Evolutionary conservation across 2,329 filamentous ascomycete genomes (phyloP).

Genomic region (Aspergillus neoniger): DNA sequence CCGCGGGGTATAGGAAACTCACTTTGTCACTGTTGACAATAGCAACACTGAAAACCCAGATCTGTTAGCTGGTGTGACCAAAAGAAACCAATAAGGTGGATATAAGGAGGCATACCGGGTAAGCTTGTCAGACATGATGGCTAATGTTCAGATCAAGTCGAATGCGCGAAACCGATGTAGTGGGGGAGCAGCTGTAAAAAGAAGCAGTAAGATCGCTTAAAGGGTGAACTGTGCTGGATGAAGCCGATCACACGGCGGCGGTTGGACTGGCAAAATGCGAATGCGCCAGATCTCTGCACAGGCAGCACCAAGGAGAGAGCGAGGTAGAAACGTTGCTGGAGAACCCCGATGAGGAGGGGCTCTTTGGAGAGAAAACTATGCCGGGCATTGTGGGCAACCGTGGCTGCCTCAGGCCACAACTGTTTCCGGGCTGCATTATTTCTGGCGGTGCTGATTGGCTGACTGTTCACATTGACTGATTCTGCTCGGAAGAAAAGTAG

Average conservation of each 20-base stretch:
- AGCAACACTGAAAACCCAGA: constrained; percentile 70
- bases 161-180: constrained; percentile 10
- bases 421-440: constrained; percentile 20
- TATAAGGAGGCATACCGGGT: constrained; percentile 71
- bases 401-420: constrained; percentile 21
- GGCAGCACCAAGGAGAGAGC: constrained; percentile 18
- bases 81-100: background rate
- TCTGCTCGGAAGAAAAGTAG: constrained; percentile 16
- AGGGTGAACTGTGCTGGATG: constrained; percentile 7
- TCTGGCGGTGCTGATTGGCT: constrained; percentile 23
- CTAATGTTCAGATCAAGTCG: constrained; percentile 19
- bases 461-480: background rate
- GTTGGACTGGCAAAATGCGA: constrained; percentile 17
- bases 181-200: constrained; percentile 11
- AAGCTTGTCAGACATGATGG: constrained; percentile 85
- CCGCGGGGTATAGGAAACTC: constrained; percentile 39
- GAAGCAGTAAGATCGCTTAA: constrained; percentile 7
- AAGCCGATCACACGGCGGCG: constrained; percentile 18
- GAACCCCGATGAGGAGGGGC: constrained; percentile 25
- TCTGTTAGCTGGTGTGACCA: constrained; percentile 21
- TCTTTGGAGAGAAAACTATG: constrained; percentile 27
- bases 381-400: constrained; percentile 27
- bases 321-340: constrained; percentile 19
- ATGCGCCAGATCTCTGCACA: constrained; percentile 21
- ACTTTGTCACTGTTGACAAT: constrained; percentile 99